Base-by-base conservation (phyloP, 495 filamentous ascomycete species). In the Annulohypoxylon moriforme region DNA sequence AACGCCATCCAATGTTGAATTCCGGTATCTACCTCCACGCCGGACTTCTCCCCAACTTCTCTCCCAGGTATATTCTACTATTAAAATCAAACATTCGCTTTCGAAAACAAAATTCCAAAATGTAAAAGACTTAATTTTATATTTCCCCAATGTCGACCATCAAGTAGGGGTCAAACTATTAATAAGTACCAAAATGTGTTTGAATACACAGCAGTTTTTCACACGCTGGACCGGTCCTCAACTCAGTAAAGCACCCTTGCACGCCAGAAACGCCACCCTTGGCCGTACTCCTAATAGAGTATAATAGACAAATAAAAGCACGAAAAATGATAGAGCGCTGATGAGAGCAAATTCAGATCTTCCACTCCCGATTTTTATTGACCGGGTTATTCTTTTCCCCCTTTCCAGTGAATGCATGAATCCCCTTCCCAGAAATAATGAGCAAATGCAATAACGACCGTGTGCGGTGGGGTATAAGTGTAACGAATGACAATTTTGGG, bases 391-490 rank as follows among this genome's bases (percentile, higher is more conserved):
- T 34, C 36, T 22, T 58, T 52, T 33, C 18, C 18, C 46, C 33
- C 31, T 13, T 50, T 44, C 47, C 49, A 22, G 16, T 71, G 53
- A 57, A 71, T 62, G 57, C 61, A 62, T 25, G 16, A 33, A 42
- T 13, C 24, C 20, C 29, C n/a, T 22, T 25, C 56, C 49, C 11
- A 61, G 47, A 64, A 34, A 58, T 36, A 55, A 60, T 47, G 22
- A 59, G 20, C 24, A 36, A 34, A 70, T 59, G 57, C 67, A 52
- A 73, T 69, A 73, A 74, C 50, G 71, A 74, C 33, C 36, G 71
- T 74, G 67, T 70, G 31, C 50, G 57, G 33, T 53, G 71, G 67
- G 67, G 66, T 70, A 70, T 74, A 67, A 59, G 40, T 24, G 59
- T 65, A 70, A 38, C 25, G 71, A 74, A 34, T 18, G 67, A 44